Evolutionary conservation across 1,139 yeast genomes (phyloP), one percentile per base, ranked within the genome.

Genomic region (Protomyces pachydermus): DNA sequence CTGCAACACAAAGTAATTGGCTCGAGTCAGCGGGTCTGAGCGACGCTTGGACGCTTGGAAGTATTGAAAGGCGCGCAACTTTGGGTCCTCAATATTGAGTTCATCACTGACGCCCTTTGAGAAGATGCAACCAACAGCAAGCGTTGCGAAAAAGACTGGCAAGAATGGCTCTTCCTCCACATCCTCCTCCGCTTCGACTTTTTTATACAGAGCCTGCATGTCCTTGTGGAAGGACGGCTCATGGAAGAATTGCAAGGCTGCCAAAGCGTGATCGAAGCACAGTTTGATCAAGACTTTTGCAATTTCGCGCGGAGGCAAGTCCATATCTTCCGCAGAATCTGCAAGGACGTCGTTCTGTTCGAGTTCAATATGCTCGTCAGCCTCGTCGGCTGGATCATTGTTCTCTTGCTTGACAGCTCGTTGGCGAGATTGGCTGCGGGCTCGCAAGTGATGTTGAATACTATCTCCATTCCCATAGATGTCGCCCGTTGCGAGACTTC

Each of bases 251-350:
- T 96, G 78, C 72, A 89, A 88, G 64, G 90, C 77, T 12, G 88
- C 91, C 74, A 96, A 89, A 0, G 95, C 93, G 71, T 87, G 86
- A 69, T 85, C 83, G 95, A 96, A 90, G 1, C 93, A 88, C 56
- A 86, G 83, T 70, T 83, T 84, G 38, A 90, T 85, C 68, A 90
- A 78, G 70, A 84, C 83, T 54, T 87, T 75, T 0, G 96, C 93
- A 28, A 82, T 81, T 51, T 85, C 86, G 70, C 87, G 84, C 1
- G 91, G 82, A 0, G 97, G 97, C 55, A 91, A 75, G 8, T 87
- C 84, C 58, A 89, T 82, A 69, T 81, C 85, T 69, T 89, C 69
- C 60, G 73, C 76, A 35, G 65, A 67, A 37, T 66, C 64, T 25
- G 60, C 62, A 9, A 52, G 50, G 34, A 54, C 39, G 12, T 66